These are phyloP conservation scores for Chondrostereum purpureum DNA, from an alignment of 1,284 basidiomycete genomes.

Conservation along the genomic window DNA sequence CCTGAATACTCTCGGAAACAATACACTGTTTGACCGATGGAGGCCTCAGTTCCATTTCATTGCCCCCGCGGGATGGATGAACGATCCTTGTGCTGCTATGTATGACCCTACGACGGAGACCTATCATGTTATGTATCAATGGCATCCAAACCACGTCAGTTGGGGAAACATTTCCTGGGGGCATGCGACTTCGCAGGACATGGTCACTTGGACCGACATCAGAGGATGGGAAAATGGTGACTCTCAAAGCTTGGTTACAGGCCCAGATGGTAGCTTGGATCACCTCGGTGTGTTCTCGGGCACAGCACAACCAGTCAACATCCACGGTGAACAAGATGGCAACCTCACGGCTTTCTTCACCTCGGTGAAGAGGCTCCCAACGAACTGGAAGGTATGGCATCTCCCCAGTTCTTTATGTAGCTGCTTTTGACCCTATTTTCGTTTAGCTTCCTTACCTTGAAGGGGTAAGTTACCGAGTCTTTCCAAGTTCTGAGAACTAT, in stretches of 20 bases:
- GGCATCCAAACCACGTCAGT: neutral
- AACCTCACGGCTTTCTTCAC: neutral
- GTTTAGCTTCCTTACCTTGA: too few relatives aligned
- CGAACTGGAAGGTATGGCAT: neutral
- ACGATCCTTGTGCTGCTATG: slow-evolving; percentile 1
- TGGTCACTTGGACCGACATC: neutral
- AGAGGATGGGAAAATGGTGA: neutral
- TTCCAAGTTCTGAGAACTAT: too few relatives aligned
- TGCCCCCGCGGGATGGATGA: neutral
- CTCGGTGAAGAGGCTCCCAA: neutral
- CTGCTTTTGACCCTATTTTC: too few relatives aligned
- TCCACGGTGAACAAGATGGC: neutral
- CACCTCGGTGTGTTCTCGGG: slow-evolving; percentile 1
- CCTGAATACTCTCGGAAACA: slow-evolving; percentile 1
- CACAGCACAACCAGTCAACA: neutral
- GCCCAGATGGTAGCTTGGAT: neutral
- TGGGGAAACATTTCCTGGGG: slow-evolving; percentile 4
- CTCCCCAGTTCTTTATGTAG: too few relatives aligned
- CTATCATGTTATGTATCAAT: slow-evolving; percentile 1
- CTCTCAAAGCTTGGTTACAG: neutral
- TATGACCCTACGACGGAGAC: neutral
- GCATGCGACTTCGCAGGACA: neutral
- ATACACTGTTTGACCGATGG: neutral
- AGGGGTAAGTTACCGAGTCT: too few relatives aligned
- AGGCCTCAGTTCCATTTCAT: slow-evolving; percentile 1